A percentile compares a stretch with the other conserved stretches of the same genome.
Evolutionary conservation across 75 land plant species (phyloP).

Genomic region (Larix kaempferi): DNA sequence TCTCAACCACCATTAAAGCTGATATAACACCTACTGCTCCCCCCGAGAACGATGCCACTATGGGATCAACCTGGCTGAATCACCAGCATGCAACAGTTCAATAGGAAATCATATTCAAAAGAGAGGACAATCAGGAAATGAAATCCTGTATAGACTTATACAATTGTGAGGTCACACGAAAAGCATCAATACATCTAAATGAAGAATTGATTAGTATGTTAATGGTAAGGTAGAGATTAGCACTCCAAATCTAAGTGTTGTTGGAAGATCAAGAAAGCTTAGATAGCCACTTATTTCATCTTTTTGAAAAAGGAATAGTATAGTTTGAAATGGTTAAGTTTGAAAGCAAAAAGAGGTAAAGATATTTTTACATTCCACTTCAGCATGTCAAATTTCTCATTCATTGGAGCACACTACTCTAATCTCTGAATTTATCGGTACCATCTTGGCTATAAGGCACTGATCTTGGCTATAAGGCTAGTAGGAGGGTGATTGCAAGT

Average conservation of each 20-base stretch:
- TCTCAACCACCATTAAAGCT: constrained; percentile 92
- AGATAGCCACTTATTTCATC: no score
- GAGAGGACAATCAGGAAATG: background rate
- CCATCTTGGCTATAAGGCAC: no score
- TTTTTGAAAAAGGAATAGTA: no score
- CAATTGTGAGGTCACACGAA: background rate
- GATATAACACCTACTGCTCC: constrained; percentile 99
- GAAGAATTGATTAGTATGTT: background rate
- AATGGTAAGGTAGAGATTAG: background rate
- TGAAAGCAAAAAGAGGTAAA: no score
- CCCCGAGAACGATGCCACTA: constrained; percentile 98
- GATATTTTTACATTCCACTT: no score
- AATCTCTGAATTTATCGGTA: no score
- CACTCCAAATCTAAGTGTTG: background rate
- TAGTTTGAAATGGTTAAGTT: no score
- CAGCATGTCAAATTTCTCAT: no score
- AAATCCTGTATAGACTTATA: background rate
- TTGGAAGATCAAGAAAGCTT: no score
- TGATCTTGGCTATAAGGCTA: no score
- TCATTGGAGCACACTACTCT: no score
- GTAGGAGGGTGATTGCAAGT: no score
- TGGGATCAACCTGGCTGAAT: constrained; percentile 94
- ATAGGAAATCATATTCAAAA: background rate
- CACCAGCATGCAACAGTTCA: constrained; percentile 1
- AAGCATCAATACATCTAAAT: background rate